Evolutionary conservation across 1,139 yeast species (phyloP).

Genomic region (Meyerozyma carpophila): DNA sequence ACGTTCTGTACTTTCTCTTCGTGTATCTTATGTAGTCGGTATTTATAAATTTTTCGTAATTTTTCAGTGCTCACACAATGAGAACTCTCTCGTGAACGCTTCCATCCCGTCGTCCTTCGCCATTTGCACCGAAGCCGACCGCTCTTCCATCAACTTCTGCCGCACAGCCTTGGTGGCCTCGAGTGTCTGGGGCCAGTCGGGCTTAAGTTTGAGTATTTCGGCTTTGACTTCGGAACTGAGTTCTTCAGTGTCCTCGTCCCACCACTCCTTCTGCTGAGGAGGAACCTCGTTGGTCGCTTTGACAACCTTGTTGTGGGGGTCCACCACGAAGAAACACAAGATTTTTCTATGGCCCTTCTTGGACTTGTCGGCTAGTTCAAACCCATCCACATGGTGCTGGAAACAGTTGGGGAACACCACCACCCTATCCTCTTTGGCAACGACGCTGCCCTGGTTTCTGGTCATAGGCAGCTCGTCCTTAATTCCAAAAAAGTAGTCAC

Average conservation of each 20-base stretch:
- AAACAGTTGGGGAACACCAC: conserved; percentile 34
- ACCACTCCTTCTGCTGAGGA: conserved; percentile 39
- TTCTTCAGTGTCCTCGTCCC: conserved; percentile 13
- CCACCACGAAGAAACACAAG: conserved; percentile 35
- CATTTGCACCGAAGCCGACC: conserved; percentile 10
- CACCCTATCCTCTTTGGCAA: conserved; percentile 21
- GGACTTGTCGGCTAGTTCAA: conserved; percentile 28
- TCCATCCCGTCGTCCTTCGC: conserved; percentile 9
- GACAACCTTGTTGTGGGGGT: conserved; percentile 29
- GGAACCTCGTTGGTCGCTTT: conserved; percentile 30
- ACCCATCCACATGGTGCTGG: conserved; percentile 38
- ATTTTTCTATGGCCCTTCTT: conserved; percentile 37
- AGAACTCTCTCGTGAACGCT: conserved; percentile 16
- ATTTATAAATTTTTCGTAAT: too few species aligned
- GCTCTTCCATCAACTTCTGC: conserved; percentile 28
- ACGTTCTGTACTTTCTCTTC: too few species aligned
- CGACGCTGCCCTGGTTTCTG: conserved; percentile 19
- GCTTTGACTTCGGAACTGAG: conserved; percentile 1
- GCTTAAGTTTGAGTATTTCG: conserved; percentile 1
- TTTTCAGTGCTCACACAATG: conserved; percentile 26
- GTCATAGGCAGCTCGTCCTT: conserved; percentile 22
- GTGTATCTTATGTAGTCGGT: too few species aligned
- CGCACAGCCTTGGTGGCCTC: conserved; percentile 23
- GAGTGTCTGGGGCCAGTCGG: conserved; percentile 17
- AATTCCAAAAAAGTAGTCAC: conserved; percentile 23